Base-by-base conservation (phyloP, 257 asterid species). In the Thymus quinquecostatus region DNA sequence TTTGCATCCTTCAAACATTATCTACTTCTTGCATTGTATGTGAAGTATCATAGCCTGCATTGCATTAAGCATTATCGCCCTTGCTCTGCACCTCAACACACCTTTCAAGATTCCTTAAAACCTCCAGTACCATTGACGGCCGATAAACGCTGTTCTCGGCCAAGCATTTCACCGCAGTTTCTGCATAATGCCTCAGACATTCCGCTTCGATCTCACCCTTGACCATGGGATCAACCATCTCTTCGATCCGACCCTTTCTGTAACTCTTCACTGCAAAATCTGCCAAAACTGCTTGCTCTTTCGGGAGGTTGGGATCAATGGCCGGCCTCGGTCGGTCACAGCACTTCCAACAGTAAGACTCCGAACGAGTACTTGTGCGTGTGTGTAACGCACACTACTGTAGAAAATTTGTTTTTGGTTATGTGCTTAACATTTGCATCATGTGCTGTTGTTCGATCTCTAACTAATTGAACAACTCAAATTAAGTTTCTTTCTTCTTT, bases 51-150 rank as follows among this genome's bases (percentile, higher is more conserved):
- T 21, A 21, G 82, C 80, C 71, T 85, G 70, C 80, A 61, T 53
- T 21, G 21, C 21, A 21, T 21, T 21, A 21, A 21, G 44, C 44
- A 79, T 75, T 64, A 11, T 82, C 84, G 0, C 83, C 85, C 64
- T 75, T 79, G 14, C 4, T 71, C 62, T 88, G 89, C 63, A 92
- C 14, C 36, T 84, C 87, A 4, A 75, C 66, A 12, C 88, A 80
- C 10, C 73, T 79, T 62, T 92, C 98, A 28, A 92, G 98, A 75
- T 83, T 81, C 92, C 92, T 82, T 41, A 92, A 43, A 1, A 89
- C 96, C 1, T 85, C 68, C 5, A n/a, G n/a, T n/a, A 91, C 98
- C 94, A 92, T 89, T 3, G 98, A 67, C 11, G 98, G 98, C 59
- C 96, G 82, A 41, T 78, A 75, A 8, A 66, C 49, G 10, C 96